Evolutionary conservation across 306 rosid genomes (phyloP).

Genomic region (Parietaria judaica): DNA sequence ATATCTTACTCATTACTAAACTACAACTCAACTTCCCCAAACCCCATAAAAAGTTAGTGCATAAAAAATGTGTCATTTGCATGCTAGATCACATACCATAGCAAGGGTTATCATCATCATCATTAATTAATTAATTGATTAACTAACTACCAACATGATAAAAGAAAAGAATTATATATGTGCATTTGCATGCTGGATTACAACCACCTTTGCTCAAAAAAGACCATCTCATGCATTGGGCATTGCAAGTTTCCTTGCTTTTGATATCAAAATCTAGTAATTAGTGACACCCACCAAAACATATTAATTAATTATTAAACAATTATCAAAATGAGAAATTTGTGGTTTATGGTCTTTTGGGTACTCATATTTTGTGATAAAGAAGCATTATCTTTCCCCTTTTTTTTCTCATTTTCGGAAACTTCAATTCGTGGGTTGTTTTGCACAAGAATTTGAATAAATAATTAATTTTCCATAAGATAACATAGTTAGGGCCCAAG

Average conservation of each 20-base stretch:
- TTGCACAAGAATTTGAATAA: not conserved
- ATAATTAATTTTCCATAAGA: not conserved
- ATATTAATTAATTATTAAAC: not conserved
- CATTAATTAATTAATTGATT: not conserved
- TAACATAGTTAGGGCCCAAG: not conserved
- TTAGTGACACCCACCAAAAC: not conserved
- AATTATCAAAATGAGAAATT: not conserved
- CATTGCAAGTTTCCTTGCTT: conserved; percentile 23
- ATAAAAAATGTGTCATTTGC: conserved; percentile 31
- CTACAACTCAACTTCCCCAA: conserved; percentile 33
- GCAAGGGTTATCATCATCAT: not conserved
- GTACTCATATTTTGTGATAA: not conserved
- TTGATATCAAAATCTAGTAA: conserved; percentile 8
- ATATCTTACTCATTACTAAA: conserved; percentile 41
- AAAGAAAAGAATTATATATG: conserved; percentile 13
- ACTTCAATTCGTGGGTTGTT: not conserved
- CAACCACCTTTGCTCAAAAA: conserved; percentile 49
- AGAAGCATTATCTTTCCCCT: not conserved
- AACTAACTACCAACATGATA: not conserved
- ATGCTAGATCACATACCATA: conserved; percentile 1
- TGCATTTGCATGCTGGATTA: conserved; percentile 42
- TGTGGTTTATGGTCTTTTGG: conserved; percentile 4
- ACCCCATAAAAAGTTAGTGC: conserved; percentile 27
- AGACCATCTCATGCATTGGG: conserved; percentile 45
- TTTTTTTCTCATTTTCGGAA: not conserved